Conservation (phyloP, 2,329 filamentous ascomycete genomes). For the Fusarium avenaceum region DNA sequence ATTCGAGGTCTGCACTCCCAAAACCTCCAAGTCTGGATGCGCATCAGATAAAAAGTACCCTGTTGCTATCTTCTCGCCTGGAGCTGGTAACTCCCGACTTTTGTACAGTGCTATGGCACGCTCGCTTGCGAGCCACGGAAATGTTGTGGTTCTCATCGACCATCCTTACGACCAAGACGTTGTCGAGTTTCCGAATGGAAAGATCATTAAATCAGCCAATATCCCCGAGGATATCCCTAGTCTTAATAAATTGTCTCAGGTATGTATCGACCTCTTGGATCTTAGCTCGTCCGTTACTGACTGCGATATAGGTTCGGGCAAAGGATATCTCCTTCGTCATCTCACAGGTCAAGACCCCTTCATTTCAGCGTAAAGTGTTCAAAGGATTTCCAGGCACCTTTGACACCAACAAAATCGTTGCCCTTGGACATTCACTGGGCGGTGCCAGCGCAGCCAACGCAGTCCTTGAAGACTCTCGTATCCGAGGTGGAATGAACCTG, state of each 20-base stretch:
- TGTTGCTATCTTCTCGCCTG: constrained; percentile 59
- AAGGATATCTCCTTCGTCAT: constrained; percentile 57
- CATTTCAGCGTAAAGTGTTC: constrained; percentile 30
- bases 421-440: constrained; percentile 58
- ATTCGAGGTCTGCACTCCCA: constrained; percentile 45
- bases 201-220: constrained; percentile 36
- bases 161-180: constrained; percentile 62
- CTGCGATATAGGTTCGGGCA: constrained; percentile 48
- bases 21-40: background rate
- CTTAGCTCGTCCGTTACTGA: accelerated
- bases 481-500: constrained; percentile 57
- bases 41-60: constrained; percentile 45
- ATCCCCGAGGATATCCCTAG: constrained; percentile 17
- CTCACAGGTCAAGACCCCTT: constrained; percentile 48
- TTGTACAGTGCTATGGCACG: constrained; percentile 60
- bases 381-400: constrained; percentile 44
- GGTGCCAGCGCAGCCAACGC: constrained; percentile 55
- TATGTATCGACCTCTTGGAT: background rate
- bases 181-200: constrained; percentile 62
- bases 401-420: constrained; percentile 49
- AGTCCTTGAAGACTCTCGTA: constrained; percentile 50
- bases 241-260: constrained; percentile 37
- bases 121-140: constrained; percentile 62
- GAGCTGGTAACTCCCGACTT: constrained; percentile 58
- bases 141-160: constrained; percentile 62